Evolutionary conservation across 352 stramenopile species (phyloP), one percentile per base, ranked within the genome.

Genomic region (Pythium rishiriense): DNA sequence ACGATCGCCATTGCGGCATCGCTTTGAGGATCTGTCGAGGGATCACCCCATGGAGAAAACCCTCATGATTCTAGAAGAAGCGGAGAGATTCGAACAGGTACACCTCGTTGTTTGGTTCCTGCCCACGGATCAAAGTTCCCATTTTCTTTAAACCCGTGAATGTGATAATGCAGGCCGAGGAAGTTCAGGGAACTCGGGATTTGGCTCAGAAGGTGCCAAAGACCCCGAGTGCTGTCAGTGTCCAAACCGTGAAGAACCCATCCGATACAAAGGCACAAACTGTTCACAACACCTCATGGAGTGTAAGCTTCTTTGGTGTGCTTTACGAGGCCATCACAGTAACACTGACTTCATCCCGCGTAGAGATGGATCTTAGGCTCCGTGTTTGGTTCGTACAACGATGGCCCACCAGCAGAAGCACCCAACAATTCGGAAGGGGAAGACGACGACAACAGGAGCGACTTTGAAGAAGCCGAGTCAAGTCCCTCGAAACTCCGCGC

Each of bases 1-100:
- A 24, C 73, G 80, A 35, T 87, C 78, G n/a, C 74, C 76, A 1
- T 56, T 91, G 51, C 71, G 82, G 0, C 79, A 89, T 61, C 85
- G 84, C n/a, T 87, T 91, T 43, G 75, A 88, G 21, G 78, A 88
- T 47, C 61, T 91, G 22, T 56, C 68, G 8, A 49, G 64, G 26
- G 70, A 79, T 11, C 81, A 91, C 29, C 78, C 76, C 3, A 88
- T 91, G 63, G 61, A 70, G 1, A 67, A 62, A 37, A 86, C 78
- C 11, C 66, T 91, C 0, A 21, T 71, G 14, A 42, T 88, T 4
- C 51, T 91, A 9, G 74, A 88, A 35, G 73, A 81, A 75, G 58
- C 62, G 35, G 48, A 68, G 70, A 35, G 39, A 25, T 19, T 62
- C 17, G 48, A 78, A 50, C 35, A 39, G 42, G 64, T 70, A 51